These are phyloP conservation scores for Metschnikowia chrysomelidarum DNA, from an alignment of 805 yeast species.

Conservation along the genomic window DNA sequence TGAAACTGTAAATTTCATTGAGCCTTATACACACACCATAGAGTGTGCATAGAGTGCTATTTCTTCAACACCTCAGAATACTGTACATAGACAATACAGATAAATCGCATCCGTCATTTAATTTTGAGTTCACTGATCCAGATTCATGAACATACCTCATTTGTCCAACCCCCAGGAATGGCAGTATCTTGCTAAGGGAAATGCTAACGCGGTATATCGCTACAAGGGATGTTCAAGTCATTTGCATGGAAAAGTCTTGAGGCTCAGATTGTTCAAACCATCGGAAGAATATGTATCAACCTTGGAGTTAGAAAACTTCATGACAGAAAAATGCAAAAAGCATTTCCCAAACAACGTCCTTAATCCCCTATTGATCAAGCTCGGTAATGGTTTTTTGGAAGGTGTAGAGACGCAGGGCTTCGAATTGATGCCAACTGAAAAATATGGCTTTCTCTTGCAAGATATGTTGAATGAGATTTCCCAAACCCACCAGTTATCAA, in stretches of 20 bases:
- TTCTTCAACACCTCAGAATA: too few species aligned
- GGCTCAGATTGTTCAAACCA: constrained; percentile 35
- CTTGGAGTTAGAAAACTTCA: constrained; percentile 40
- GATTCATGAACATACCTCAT: constrained; percentile 1
- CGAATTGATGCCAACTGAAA: constrained; percentile 36
- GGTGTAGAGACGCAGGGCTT: constrained; percentile 26
- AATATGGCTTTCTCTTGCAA: constrained; percentile 44
- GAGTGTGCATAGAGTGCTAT: too few species aligned
- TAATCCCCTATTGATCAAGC: constrained; percentile 31
- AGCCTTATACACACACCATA: too few species aligned
- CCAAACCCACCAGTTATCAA: constrained; percentile 27
- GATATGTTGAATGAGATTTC: constrained; percentile 38
- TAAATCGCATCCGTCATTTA: too few species aligned
- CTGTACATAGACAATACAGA: too few species aligned
- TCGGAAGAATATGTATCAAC: constrained; percentile 38
- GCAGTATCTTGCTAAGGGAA: constrained; percentile 45
- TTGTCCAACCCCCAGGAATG: constrained; percentile 30
- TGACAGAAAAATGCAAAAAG: constrained; percentile 33
- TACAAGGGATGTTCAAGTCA: constrained; percentile 37
- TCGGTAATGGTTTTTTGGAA: constrained; percentile 31
- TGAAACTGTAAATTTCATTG: constrained; percentile 2
- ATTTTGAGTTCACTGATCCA: too few species aligned
- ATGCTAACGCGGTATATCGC: constrained; percentile 47
- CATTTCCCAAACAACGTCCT: constrained; percentile 30
- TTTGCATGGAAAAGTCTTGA: constrained; percentile 36